Base-by-base conservation (phyloP, 345 rosid species). In the Syzygium aqueum region DNA sequence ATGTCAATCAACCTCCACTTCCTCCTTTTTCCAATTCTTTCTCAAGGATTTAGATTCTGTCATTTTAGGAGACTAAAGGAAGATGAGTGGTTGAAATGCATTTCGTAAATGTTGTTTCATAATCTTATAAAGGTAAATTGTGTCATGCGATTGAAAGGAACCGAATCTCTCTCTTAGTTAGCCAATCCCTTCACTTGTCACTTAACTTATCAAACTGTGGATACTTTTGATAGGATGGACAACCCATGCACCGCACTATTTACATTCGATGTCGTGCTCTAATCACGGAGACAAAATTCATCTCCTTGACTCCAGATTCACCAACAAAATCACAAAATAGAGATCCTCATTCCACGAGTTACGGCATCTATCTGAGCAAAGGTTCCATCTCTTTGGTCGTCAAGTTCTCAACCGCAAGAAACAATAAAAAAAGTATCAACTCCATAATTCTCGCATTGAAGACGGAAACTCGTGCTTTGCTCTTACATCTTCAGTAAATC, bases 361-460 rank as follows among this genome's bases (percentile, higher is more conserved):
- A 67, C 1, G 23, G 80, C 80, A 73, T 3, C 80, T 17, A 33
- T 73, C 80, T 22, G 4, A 33, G 46, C 46, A 67, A 67, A 33
- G 33, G 80, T 67, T 67, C 78, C 23, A 73, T 73, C 80, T 73
- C 46, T 73, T 73, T 73, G 80, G 25, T 5, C 77, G 37, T 19
- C 37, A 46, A 3, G 25, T 33, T 33, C 46, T 73, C 46, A 73
- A 33, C 25, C 0, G 25, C 0, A 73, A 0, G 3, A 33, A 73
- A 33, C 1, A 0, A 33, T 73, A 25, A 37, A 33, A 11, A 3
- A 2, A 33, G 19, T 33, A 4, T 33, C 80, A 17, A 67, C 80
- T 67, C 25, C 80, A 17, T 3, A 33, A 9, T 9, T 30, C 80
- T 19, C 25, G 11, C 13, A 73, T 73, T 33, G 7, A 73, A 33